Evolutionary conservation across 208 protist species (phyloP), one percentile per base, ranked within the genome.

Genomic region (Naegleria lovaniensis): DNA sequence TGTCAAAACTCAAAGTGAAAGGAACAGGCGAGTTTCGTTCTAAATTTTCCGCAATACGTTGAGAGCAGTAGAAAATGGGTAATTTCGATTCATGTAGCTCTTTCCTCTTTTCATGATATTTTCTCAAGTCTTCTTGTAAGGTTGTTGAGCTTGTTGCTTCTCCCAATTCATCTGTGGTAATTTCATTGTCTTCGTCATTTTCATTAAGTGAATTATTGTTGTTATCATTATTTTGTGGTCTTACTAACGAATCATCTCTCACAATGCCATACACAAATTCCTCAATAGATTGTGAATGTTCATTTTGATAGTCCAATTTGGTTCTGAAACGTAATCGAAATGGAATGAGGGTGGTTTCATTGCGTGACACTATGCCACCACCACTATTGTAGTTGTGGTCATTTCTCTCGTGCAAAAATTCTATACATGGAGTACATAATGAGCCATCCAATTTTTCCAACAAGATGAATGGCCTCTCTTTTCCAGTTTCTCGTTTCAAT

Each of bases 271-370:
- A 51, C 16, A 88, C 22, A 88, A 88, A 88, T 58, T 88, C 43
- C 19, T 88, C 85, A 51, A 88, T 58, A 0, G n/a, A 40, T 13
- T 58, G 41, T 6, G 85, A 33, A n/a, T 58, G 85, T 4, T 88
- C 85, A 58, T 88, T 88, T 58, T 48, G n/a, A 88, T 58, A 88
- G 25, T 38, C 85, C 43, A 88, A 58, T 13, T 88, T 88, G 6
- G 41, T 58, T 88, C 85, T 88, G 6, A 48, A 88, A 36, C 85
- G 9, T 13, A 88, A 88, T 38, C 43, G 9, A 33, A 79, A 75
- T 1, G 19, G 13, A 75, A 75, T 75, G 43, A 48, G 43, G 16
- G n/a, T 6, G 2, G 29, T 79, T 79, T 79, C 67, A 36, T 79
- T 0, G 25, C 9, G 19, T 33, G 6, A 9, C 2, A 75, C 25